Conservation (phyloP, 2,329 filamentous ascomycete genomes). For the Diaporthe citri region DNA sequence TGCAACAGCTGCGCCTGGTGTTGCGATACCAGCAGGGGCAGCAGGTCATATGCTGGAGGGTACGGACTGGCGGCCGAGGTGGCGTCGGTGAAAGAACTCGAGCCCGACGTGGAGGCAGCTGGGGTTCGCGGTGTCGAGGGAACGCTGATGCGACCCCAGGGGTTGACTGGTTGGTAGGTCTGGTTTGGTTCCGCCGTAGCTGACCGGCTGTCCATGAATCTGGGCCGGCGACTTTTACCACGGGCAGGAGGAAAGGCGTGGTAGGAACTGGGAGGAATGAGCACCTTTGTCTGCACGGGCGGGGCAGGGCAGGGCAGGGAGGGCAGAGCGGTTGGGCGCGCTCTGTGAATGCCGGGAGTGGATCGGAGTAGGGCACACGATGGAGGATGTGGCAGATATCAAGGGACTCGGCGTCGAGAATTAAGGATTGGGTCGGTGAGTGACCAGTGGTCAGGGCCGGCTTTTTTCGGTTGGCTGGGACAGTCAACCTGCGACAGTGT, state of each 20-base stretch:
- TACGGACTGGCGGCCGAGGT: conserved; percentile 41
- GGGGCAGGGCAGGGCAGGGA: neutral
- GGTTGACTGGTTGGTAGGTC: conserved; percentile 57
- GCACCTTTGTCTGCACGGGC: conserved; percentile 8
- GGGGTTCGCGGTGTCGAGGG: conserved; percentile 49
- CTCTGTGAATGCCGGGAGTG: conserved; percentile 22
- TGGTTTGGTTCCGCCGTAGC: conserved; percentile 63
- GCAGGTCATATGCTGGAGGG: conserved; percentile 62
- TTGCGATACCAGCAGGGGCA: conserved; percentile 70
- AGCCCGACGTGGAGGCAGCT: conserved; percentile 49
- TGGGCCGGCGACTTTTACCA: conserved; percentile 40
- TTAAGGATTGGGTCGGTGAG: conserved; percentile 14
- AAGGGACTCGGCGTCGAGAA: conserved; percentile 24
- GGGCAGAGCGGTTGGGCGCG: neutral
- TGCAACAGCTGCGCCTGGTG: conserved; percentile 73
- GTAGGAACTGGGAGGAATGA: conserved; percentile 16
- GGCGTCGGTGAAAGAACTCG: conserved; percentile 49
- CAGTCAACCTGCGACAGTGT: conserved; percentile 19
- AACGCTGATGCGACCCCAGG: conserved; percentile 54
- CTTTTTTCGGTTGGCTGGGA: conserved; percentile 3
- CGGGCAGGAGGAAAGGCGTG: conserved; percentile 30
- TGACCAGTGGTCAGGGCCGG: neutral
- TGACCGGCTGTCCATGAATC: conserved; percentile 66
- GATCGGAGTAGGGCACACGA: conserved; percentile 21
- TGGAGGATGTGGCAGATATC: conserved; percentile 20